A percentile compares a stretch with the other conserved stretches of the same genome.
Conservation (phyloP, 2,329 filamentous ascomycete genomes). For the Exophiala alcalophila region DNA sequence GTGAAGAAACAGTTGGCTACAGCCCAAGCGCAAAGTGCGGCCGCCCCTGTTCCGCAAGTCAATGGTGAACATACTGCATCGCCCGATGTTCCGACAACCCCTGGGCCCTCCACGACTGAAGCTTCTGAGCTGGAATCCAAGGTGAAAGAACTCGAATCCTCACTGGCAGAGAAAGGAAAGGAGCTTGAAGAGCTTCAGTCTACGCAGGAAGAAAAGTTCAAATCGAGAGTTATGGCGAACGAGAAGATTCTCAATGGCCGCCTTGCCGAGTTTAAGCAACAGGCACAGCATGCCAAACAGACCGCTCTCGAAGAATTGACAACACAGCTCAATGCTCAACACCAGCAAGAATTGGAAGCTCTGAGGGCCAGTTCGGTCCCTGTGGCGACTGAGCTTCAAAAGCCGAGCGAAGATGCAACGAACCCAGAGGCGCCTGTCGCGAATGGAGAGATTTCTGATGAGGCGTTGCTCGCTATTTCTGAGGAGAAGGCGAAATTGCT, state of each 20-base stretch:
- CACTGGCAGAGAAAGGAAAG: conserved; percentile 50
- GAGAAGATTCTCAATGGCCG: conserved; percentile 65
- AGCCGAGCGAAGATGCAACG: conserved; percentile 24
- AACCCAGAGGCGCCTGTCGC: conserved; percentile 28
- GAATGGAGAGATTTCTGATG: conserved; percentile 35
- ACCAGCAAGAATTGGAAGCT: conserved; percentile 44
- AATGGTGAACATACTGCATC: conserved; percentile 50
- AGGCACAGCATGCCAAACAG: conserved; percentile 47
- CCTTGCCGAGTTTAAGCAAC: conserved; percentile 55
- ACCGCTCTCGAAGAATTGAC: conserved; percentile 27
- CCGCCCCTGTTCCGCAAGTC: conserved; percentile 30
- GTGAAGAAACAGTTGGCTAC: conserved; percentile 64
- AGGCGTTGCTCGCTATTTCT: conserved; percentile 42
- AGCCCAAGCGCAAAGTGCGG: conserved; percentile 47
- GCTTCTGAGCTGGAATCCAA: conserved; percentile 54
- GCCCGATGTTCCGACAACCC: conserved; percentile 35
- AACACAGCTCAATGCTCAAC: conserved; percentile 29
- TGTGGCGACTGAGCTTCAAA: conserved; percentile 35
- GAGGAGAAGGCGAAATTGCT: conserved; percentile 52
- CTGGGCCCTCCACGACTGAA: conserved; percentile 17
- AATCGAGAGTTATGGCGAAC: conserved; percentile 46
- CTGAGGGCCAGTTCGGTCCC: conserved; percentile 38
- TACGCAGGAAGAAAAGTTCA: conserved; percentile 49
- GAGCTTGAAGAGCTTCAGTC: conserved; percentile 43
- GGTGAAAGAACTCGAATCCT: conserved; percentile 53